phyloP scores from a whole-genome alignment of 306 rosid species.

The Fagus sylvatica region DNA sequence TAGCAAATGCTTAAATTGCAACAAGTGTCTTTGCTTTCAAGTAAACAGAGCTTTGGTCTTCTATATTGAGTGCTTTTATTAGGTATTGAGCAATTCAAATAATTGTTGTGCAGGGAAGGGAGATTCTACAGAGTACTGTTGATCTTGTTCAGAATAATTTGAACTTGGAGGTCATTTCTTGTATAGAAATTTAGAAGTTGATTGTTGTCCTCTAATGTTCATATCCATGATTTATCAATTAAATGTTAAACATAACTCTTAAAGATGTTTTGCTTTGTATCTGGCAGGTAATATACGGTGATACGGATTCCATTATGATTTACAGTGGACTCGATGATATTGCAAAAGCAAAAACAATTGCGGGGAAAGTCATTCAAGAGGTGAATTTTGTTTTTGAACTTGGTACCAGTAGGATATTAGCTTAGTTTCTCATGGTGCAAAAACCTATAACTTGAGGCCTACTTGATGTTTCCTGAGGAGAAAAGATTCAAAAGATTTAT shows the following conservation, averaged over 20 bases:
- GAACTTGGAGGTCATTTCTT: slow-evolving; percentile 79
- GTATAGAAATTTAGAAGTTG: slow-evolving; percentile 28
- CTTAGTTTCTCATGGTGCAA: neutral
- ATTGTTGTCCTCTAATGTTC: slow-evolving; percentile 7
- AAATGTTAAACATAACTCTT: slow-evolving; percentile 26
- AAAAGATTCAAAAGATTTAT: neutral
- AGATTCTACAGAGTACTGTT: slow-evolving; percentile 91
- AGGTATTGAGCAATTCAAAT: slow-evolving; percentile 18
- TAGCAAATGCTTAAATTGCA: slow-evolving; percentile 18
- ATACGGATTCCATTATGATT: slow-evolving; percentile 97
- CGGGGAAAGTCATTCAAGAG: slow-evolving; percentile 90
- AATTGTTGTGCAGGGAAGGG: slow-evolving; percentile 79
- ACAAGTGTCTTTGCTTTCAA: slow-evolving; percentile 11
- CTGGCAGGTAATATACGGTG: slow-evolving; percentile 88
- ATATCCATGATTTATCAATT: slow-evolving; percentile 6
- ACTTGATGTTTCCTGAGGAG: slow-evolving; percentile 6
- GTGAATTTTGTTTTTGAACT: slow-evolving; percentile 40
- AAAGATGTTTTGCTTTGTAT: slow-evolving; percentile 29
- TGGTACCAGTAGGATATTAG: neutral
- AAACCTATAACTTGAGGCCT: slow-evolving; percentile 25
- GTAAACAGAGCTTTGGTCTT: slow-evolving; percentile 9
- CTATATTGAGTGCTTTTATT: slow-evolving; percentile 24
- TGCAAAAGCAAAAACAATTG: slow-evolving; percentile 71
- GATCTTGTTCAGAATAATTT: slow-evolving; percentile 92
- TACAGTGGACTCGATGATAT: slow-evolving; percentile 92